phyloP scores from a whole-genome alignment of 441 rosid species.

The Arabidopsis lyrata region DNA sequence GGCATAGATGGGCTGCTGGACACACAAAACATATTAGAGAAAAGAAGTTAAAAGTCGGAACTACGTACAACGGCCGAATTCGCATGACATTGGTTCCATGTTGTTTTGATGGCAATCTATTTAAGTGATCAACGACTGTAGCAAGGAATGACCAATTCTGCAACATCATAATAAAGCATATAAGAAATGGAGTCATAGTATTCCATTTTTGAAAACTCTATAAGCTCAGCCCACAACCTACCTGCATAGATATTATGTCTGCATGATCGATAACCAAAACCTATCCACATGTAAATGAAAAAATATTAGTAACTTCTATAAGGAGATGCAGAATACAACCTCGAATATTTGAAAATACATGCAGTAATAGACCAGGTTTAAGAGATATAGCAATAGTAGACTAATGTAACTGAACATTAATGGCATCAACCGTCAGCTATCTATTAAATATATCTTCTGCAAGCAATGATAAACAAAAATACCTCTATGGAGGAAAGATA shows the following conservation, averaged over 20 bases:
- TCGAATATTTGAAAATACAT: constrained; percentile 22
- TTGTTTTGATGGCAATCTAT: constrained; percentile 77
- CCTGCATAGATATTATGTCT: constrained; percentile 96
- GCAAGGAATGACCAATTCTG: constrained; percentile 88
- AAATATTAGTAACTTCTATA: constrained; percentile 25
- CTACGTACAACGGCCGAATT: constrained; percentile 76
- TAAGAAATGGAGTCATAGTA: constrained; percentile 19
- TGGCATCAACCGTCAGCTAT: constrained; percentile 23
- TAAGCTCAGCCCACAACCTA: constrained; percentile 46
- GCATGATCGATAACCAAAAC: constrained; percentile 94
- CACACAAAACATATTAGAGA: constrained; percentile 23
- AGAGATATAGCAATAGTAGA: constrained; percentile 13
- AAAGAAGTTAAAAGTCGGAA: constrained; percentile 10
- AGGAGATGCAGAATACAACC: constrained; percentile 8
- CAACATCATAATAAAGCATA: constrained; percentile 41
- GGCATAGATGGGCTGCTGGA: constrained; percentile 3
- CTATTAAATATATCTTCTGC: constrained; percentile 16
- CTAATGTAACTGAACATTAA: background rate
- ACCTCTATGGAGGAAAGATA: constrained; percentile 98
- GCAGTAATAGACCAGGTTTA: constrained; percentile 25
- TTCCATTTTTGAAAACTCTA: constrained; percentile 27
- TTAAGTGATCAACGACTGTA: constrained; percentile 69
- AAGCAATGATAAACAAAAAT: constrained; percentile 36
- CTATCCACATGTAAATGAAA: constrained; percentile 51
- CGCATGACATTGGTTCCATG: constrained; percentile 94